Base-by-base conservation (phyloP, 768 basidiomycete species). In the Saitozyma podzolica region DNA sequence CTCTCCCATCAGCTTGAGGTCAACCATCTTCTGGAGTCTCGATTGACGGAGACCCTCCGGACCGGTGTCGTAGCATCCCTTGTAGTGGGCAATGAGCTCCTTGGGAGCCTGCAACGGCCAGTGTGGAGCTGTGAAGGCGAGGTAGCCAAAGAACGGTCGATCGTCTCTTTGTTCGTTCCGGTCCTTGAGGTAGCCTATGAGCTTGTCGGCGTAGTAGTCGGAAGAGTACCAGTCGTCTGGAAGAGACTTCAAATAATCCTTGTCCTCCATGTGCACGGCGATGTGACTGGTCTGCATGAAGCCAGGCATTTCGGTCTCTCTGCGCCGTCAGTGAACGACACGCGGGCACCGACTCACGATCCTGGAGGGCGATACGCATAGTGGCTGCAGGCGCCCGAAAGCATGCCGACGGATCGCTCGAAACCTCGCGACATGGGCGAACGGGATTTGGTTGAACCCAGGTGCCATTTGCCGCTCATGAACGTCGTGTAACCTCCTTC, bases 61-160 rank as follows among this genome's bases (percentile, higher is more conserved):
- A 9, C 76, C 76, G 14, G 67, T 73, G 61, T 74, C 65, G 61
- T 78, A 78, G 20, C 62, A 39, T 10, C 73, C 72, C 54, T 70
- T 65, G 55, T 78, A 78, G 50, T 50, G 47, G 3, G 17, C 17
- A 14, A 29, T 9, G 17, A 50, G 9, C 29, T 29, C 9, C 17
- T 50, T 29, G 29, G 29, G 29, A 29, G 29, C 29, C 29, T 29
- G 17, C 29, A 29, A 17, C 49, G 49, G 49, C 49, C 69, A 78
- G 42, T 78, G 76, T 16, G 76, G 76, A 5, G 73, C 77, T 9
- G 71, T 75, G 63, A 64, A 78, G 9, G 77, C 67, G 40, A 76
- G 58, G 53, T 77, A 78, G 3, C 71, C 69, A 49, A 78, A 75
- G 65, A 78, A 77, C 11, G 77, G 75, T 48, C 72, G 73, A 3